These are phyloP conservation scores for Stephanodiscus triporus DNA, from an alignment of 108 stramenopile species.

Conservation along the genomic window DNA sequence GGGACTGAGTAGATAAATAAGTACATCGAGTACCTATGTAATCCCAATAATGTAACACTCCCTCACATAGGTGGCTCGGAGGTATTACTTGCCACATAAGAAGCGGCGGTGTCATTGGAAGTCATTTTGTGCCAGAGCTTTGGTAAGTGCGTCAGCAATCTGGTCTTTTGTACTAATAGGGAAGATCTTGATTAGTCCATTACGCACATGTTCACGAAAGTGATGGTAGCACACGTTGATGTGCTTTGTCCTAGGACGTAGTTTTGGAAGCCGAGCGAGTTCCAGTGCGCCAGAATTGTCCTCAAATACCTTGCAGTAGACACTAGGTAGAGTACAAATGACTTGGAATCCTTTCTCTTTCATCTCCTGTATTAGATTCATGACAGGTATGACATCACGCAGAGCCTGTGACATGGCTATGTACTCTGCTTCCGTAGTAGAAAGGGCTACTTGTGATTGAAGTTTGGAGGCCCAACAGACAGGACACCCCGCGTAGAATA, in stretches of 20 bases:
- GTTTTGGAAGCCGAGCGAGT: conserved; percentile 41
- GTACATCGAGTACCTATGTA: too few relatives aligned
- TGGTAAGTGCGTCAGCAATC: too few relatives aligned
- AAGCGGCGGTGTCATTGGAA: too few relatives aligned
- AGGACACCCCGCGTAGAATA: conserved; percentile 41
- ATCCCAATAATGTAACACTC: too few relatives aligned
- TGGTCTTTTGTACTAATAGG: too few relatives aligned
- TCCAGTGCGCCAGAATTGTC: conserved; percentile 35
- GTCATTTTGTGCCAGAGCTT: too few relatives aligned
- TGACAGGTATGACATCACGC: conserved; percentile 25
- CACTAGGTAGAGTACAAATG: conserved; percentile 5
- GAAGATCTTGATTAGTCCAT: too few relatives aligned
- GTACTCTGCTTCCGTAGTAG: conserved; percentile 32
- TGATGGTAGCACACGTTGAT: conserved; percentile 42
- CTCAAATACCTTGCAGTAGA: conserved; percentile 47
- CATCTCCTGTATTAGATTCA: conserved; percentile 23
- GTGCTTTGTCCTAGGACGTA: conserved; percentile 47
- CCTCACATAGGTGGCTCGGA: too few relatives aligned
- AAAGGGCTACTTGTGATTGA: neutral
- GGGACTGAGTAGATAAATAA: too few relatives aligned
- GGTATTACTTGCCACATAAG: too few relatives aligned
- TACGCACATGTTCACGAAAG: too few relatives aligned
- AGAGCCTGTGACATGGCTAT: conserved; percentile 15
- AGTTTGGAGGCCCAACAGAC: too few relatives aligned
- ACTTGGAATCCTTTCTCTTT: conserved; percentile 19